Evolutionary conservation across 208 protist species (phyloP), one percentile per base, ranked within the genome.

Genomic region (Phytomonas sp.): DNA sequence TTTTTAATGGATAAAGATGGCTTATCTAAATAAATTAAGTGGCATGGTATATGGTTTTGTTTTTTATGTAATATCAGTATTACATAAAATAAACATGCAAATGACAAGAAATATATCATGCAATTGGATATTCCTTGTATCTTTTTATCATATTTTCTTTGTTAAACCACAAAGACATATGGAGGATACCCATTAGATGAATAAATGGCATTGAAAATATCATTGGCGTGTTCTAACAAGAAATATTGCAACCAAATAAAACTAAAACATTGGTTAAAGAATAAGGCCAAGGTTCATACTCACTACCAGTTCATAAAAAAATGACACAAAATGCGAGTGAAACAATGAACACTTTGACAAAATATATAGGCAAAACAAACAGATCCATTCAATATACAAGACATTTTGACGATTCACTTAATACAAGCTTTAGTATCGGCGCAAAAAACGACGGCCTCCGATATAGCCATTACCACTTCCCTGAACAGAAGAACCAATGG

Each of bases 401-500:
- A 29, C 29, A 26, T 49, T 14, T n/a, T n/a, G 31, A 29, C 34
- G 30, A 49, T 32, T 16, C 40, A 66, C 37, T 23, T 29, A 56
- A 42, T 19, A 37, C 23, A 11, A 19, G 37, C 0, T 45, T 69
- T 56, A 83, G 34, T 72, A 72, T 14, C 61, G 73, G 29, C 76
- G 84, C 32, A 72, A 69, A 64, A 87, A 83, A 32, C 77, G 82
- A 66, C 83, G 75, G 0, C 77, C 68, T 12, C 66, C 62, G 16
- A 72, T 74, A 59, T 83, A 75, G 7, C 45, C 77, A 29, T 77
- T 71, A 49, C 60, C 63, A 60, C 63, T 42, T 29, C 42, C 31
- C n/a, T 73, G 68, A n/a, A 60, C 62, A 2, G 83, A 71, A 30
- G 73, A 68, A 2, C 83, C 85, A 36, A 96, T 81, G 42, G 86